phyloP scores from a whole-genome alignment of 257 asterid species.

The Rehmannia glutinosa region DNA sequence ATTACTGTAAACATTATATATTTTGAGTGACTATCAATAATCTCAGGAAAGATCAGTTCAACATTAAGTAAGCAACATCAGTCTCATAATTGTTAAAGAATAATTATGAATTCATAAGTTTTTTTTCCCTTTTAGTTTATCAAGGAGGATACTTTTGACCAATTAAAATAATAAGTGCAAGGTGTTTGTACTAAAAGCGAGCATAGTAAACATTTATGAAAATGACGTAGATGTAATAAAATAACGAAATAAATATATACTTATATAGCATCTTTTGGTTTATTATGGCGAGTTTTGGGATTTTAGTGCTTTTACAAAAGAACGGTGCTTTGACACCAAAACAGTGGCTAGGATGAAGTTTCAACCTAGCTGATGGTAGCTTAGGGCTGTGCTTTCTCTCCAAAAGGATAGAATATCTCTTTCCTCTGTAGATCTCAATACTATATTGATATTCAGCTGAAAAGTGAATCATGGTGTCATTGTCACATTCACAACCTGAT shows the following conservation, averaged over 20 bases:
- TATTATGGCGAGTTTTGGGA: background rate
- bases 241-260: background rate
- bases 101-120: background rate
- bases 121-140: no score
- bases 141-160: no score
- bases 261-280: no score
- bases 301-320: background rate
- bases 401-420: background rate
- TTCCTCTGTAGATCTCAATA: background rate
- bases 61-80: background rate
- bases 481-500: background rate
- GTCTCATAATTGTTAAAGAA: background rate
- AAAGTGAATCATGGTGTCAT: background rate
- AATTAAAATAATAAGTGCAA: no score
- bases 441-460: background rate
- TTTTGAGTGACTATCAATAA: background rate
- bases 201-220: background rate
- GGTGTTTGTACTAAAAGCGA: background rate
- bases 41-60: background rate
- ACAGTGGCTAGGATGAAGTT: constrained; percentile 1
- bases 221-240: background rate
- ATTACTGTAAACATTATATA: background rate
- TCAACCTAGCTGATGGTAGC: background rate
- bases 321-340: background rate
- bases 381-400: background rate